Percentiles rank a stretch among this genome's conserved stretches.
Evolutionary conservation across 495 filamentous ascomycete genomes (phyloP).

Genomic region (Bryoglossum gracile): DNA sequence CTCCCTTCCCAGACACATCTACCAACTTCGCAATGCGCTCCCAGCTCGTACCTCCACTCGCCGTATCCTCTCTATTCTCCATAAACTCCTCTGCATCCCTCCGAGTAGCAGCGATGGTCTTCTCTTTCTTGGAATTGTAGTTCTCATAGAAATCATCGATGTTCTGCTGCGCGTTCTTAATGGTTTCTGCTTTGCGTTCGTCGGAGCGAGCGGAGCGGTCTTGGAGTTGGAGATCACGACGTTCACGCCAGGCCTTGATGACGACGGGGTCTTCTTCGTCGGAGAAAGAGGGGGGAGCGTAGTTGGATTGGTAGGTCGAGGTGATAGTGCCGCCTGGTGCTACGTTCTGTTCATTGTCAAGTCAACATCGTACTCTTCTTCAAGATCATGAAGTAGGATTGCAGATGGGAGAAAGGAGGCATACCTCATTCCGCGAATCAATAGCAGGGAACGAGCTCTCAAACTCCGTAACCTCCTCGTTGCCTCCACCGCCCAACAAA

Average conservation of each 20-base stretch:
- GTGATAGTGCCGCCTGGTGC: slow-evolving; percentile 87
- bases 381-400: too few species aligned
- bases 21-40: slow-evolving; percentile 96
- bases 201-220: slow-evolving; percentile 71
- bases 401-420: too few species aligned
- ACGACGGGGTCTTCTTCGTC: slow-evolving; percentile 81
- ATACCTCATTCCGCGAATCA: slow-evolving; percentile 72
- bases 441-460: slow-evolving; percentile 85
- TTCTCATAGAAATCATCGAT: slow-evolving; percentile 99
- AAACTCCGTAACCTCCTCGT: slow-evolving; percentile 63
- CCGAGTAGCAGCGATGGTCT: slow-evolving; percentile 73
- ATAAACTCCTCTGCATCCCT: slow-evolving; percentile 94
- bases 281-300: slow-evolving; percentile 41
- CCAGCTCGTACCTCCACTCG: slow-evolving; percentile 93
- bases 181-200: slow-evolving; percentile 69
- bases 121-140: slow-evolving; percentile 96
- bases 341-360: slow-evolving; percentile 51
- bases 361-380: background rate
- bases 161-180: slow-evolving; percentile 77
- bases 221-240: slow-evolving; percentile 66
- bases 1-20: slow-evolving; percentile 90
- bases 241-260: slow-evolving; percentile 86
- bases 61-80: slow-evolving; percentile 79
- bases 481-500: slow-evolving; percentile 47
- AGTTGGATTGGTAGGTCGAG: slow-evolving; percentile 67